Evolutionary conservation across 768 basidiomycete species (phyloP), one percentile per base, ranked within the genome.

Genomic region (Lactifluus subvellereus): DNA sequence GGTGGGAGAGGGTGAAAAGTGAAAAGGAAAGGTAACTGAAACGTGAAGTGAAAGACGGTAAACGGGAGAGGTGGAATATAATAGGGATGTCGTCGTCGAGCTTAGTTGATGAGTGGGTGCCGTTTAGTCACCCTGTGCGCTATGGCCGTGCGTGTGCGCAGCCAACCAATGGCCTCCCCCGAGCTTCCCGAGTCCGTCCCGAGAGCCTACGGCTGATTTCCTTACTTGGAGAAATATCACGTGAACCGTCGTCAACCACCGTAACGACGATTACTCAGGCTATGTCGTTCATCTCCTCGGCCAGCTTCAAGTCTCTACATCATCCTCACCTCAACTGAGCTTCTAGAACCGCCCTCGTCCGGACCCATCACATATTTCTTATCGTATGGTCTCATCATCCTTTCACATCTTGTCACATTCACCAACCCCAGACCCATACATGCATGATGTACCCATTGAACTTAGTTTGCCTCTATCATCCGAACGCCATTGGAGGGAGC

Each of bases 11-110:
- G 4, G 47, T 8, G 8, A 27, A 10, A 38, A 8, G 78, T 78
- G 68, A 77, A 10, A 72, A 75, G 16, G 10, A 43, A 30, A 43
- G 20, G 11, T 5, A 54, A 38, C 27, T 8, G 9, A n/a, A 48
- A 52, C 43, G 35, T 1, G 16, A 13, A 14, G 56, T 9, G 30
- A 16, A n/a, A 8, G 45, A 35, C 4, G 20, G 48, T 42, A 22
- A 43, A 6, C 14, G 22, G 30, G 49, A 10, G 30, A n/a, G 14
- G 4, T 13, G 10, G 45, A 10, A 6, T 4, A 48, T 7, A 8
- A 27, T 22, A 10, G 8, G 2, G 45, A 13, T 40, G 1, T 40
- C 1, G 8, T 47, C 22, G 4, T 27, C 3, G 27, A 27, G 27
- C 27, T 27, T 27, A 27, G 27, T 27, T 48, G 47, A 13, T 48